A percentile compares a stretch with the other conserved stretches of the same genome.
phyloP scores from a whole-genome alignment of 257 asterid genomes.

The Jaltomata sinuosa region DNA sequence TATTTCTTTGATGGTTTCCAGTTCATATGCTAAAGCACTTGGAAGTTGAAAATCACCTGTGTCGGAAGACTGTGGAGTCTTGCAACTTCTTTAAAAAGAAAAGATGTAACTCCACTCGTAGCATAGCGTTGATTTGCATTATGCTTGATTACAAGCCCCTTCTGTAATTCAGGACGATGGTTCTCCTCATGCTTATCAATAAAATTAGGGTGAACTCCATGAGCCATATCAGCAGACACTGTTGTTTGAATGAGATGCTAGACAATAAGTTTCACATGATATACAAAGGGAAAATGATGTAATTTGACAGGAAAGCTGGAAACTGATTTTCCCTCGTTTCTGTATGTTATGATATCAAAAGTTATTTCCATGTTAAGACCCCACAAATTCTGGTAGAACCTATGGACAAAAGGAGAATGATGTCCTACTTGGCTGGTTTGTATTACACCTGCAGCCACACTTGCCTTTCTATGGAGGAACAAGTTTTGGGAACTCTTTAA shows the following conservation, averaged over 20 bases:
- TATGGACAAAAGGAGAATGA: background rate
- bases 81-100: constrained; percentile 94
- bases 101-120: constrained; percentile 93
- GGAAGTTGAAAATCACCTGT: constrained; percentile 47
- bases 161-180: constrained; percentile 84
- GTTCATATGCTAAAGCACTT: background rate
- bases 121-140: constrained; percentile 97
- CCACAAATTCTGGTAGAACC: background rate
- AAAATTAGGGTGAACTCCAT: constrained; percentile 95
- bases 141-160: constrained; percentile 96
- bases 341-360: background rate
- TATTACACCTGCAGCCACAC: background rate
- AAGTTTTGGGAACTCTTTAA: background rate
- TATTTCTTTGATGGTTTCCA: background rate
- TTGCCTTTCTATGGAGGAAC: background rate
- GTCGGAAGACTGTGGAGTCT: constrained; percentile 68
- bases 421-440: background rate
- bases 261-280: background rate
- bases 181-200: constrained; percentile 86
- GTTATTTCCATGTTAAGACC: background rate
- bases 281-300: background rate
- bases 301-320: background rate
- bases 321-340: background rate
- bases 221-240: constrained; percentile 99
- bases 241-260: constrained; percentile 13